These are phyloP conservation scores for Epichloe baconii DNA, from an alignment of 2,329 filamentous ascomycete genomes.

Conservation along the genomic window DNA sequence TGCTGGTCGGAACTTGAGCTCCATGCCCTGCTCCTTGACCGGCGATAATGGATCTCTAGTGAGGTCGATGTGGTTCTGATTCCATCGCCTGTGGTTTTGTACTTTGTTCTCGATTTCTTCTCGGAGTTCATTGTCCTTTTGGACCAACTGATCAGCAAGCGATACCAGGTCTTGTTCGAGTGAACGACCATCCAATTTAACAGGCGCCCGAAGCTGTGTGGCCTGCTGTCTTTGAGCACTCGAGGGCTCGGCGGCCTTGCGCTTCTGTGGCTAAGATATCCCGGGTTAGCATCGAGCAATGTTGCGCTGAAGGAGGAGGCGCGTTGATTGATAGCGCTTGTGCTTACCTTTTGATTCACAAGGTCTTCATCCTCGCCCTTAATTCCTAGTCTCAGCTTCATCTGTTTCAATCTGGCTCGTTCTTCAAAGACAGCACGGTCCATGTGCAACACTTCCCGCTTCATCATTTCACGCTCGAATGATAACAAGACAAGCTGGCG, in stretches of 20 bases:
- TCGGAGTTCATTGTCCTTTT: conserved; percentile 71
- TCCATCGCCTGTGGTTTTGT: conserved; percentile 82
- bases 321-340: neutral
- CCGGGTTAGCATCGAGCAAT: conserved; percentile 24
- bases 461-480: conserved; percentile 65
- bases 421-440: conserved; percentile 76
- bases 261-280: conserved; percentile 50
- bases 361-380: conserved; percentile 89
- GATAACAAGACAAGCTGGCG: conserved; percentile 68
- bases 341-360: conserved; percentile 77
- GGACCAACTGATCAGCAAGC: conserved; percentile 62
- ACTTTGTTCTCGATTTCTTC: conserved; percentile 78
- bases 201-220: conserved; percentile 55
- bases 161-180: conserved; percentile 68
- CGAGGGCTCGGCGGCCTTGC: conserved; percentile 48
- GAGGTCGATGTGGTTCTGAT: conserved; percentile 76
- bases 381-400: conserved; percentile 79
- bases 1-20: conserved; percentile 55
- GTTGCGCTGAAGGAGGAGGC: conserved; percentile 8
- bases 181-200: conserved; percentile 54
- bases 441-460: conserved; percentile 61
- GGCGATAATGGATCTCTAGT: conserved; percentile 78
- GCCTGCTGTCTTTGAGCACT: conserved; percentile 47
- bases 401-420: conserved; percentile 68
- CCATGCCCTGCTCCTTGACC: conserved; percentile 48